Evolutionary conservation across 352 stramenopile species (phyloP), one percentile per base, ranked within the genome.

Genomic region (Globisporangium parvum): DNA sequence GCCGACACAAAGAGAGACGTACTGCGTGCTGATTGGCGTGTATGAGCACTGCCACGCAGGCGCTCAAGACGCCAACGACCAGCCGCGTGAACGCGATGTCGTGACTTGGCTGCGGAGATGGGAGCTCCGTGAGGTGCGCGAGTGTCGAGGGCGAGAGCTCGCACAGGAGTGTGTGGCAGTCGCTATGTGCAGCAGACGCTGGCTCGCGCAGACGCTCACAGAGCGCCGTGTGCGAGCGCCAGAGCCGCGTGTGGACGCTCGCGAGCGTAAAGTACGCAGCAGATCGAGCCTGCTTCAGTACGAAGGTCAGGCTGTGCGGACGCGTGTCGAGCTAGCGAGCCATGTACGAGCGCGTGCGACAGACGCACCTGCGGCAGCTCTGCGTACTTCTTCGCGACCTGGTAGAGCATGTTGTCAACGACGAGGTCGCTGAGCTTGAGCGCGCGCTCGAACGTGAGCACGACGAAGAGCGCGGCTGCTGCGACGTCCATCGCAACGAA

Each of bases 321-420:
- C n/a, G n/a, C n/a, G n/a, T n/a, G n/a, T n/a, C n/a, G n/a, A n/a
- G n/a, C n/a, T n/a, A n/a, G n/a, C n/a, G n/a, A n/a, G n/a, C n/a
- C n/a, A n/a, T n/a, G n/a, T n/a, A n/a, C n/a, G n/a, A n/a, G n/a
- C n/a, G n/a, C n/a, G n/a, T 12, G 10, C 23, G 6, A 40, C 31
- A 5, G 17, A 60, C 69, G 31, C 47, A 81, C 79, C 33, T 68
- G 53, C 11, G 74, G 69, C 10, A 85, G 73, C 26, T 88, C 79
- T 0, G 66, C 59, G 50, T 79, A 82, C 45, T 86, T 88, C 66
- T 92, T 92, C 33, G 79, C 67, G 14, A 90, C 69, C 66, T 92
- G 81, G 39, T 92, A 92, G 14, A 92, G 66, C 67, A 92, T 65
- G 58, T 88, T 92, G 47, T 90, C 81, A 23, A 86, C 23, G 49